Percentiles rank a stretch among this genome's conserved stretches.
phyloP scores from a whole-genome alignment of 768 basidiomycete genomes.

The Mycena crocata region DNA sequence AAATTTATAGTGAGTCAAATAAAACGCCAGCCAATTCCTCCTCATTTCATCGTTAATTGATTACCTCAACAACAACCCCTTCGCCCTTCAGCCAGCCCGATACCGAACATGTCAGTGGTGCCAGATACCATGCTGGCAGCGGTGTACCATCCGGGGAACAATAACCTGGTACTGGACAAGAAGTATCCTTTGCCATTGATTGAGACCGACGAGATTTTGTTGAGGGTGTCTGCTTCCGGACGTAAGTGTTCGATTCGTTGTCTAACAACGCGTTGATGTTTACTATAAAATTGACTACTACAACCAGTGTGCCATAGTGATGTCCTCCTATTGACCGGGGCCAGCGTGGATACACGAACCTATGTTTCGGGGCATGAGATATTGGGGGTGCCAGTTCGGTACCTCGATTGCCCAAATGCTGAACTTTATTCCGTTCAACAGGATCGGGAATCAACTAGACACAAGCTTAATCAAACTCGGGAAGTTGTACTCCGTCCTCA shows the following conservation, averaged over 20 bases:
- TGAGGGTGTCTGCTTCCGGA: constrained; percentile 15
- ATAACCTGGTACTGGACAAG: constrained; percentile 15
- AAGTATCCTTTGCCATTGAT: constrained; percentile 3
- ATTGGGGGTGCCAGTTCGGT: constrained; percentile 22
- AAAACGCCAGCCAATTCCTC: too few species aligned
- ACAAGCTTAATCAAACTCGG: not conserved
- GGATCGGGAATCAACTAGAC: constrained; percentile 20
- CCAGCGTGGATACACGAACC: constrained; percentile 4
- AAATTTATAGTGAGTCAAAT: too few species aligned
- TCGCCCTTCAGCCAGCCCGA: too few species aligned
- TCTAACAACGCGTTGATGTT: not conserved
- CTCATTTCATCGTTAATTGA: too few species aligned
- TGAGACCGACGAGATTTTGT: not conserved
- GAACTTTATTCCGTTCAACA: not conserved
- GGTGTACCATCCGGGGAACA: constrained; percentile 19
- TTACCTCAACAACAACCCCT: too few species aligned
- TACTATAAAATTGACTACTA: not conserved
- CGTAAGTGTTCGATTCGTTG: not conserved
- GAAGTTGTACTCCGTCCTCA: constrained; percentile 21
- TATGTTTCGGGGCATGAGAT: constrained; percentile 30
- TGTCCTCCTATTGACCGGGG: constrained; percentile 15
- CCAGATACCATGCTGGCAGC: constrained; percentile 30
- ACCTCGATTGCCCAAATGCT: too few species aligned
- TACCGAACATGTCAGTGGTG: too few species aligned
- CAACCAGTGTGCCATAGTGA: constrained; percentile 29